These are phyloP conservation scores for Lactarius trivialis DNA, from an alignment of 768 basidiomycete genomes.

Conservation along the genomic window DNA sequence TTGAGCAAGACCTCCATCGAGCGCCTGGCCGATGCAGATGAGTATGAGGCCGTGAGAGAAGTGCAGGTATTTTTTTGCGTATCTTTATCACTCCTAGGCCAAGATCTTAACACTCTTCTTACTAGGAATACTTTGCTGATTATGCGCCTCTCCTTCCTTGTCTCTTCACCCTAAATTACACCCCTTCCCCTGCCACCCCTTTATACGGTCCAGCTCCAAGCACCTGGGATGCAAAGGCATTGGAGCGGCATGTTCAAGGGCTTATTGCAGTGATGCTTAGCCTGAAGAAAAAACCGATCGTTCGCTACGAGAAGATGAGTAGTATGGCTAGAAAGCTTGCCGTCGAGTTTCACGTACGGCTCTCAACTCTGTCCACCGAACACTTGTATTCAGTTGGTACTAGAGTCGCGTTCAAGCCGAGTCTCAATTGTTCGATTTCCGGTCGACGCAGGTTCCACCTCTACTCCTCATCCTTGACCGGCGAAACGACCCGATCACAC, in stretches of 20 bases:
- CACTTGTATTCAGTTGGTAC: conserved; percentile 12
- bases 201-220: conserved; percentile 69
- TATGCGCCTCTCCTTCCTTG: conserved; percentile 82
- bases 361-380: not conserved
- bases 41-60: conserved; percentile 93
- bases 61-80: conserved; percentile 64
- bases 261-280: conserved; percentile 84
- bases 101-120: conserved; percentile 9
- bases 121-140: conserved; percentile 95
- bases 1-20: conserved; percentile 88
- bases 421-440: conserved; percentile 84
- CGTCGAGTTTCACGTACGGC: conserved; percentile 69
- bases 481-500: conserved; percentile 95
- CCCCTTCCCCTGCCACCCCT: conserved; percentile 53
- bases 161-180: conserved; percentile 81
- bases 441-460: conserved; percentile 81
- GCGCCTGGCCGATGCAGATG: conserved; percentile 87
- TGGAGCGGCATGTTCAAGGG: conserved; percentile 74
- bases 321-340: conserved; percentile 88
- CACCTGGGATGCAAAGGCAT: conserved; percentile 65
- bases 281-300: conserved; percentile 91
- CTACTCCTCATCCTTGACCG: conserved; percentile 89
- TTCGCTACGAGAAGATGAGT: conserved; percentile 92
- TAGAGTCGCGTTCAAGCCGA: conserved; percentile 80
- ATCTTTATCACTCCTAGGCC: conserved; percentile 13